Conservation (phyloP, 768 basidiomycete species). For the Mycena vitilis region DNA sequence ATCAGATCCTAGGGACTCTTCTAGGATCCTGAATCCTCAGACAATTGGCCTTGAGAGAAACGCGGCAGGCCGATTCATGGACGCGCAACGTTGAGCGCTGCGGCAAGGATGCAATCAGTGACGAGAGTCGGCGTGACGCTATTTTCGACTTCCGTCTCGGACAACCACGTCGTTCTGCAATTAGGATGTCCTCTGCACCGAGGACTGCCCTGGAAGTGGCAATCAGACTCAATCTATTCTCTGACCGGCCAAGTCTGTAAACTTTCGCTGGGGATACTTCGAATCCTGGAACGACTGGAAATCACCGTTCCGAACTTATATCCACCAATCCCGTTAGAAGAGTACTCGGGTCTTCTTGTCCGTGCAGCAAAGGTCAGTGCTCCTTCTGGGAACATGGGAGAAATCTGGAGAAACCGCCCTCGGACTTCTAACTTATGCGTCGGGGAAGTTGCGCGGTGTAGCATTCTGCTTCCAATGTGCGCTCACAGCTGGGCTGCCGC, state of each 20-base stretch:
- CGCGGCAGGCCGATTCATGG: slow-evolving; percentile 11
- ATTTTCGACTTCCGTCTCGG: neutral
- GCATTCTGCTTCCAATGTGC: neutral
- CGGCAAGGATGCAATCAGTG: slow-evolving; percentile 12
- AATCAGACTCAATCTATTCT: slow-evolving; percentile 8
- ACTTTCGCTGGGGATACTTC: slow-evolving; percentile 14
- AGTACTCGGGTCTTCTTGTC: neutral
- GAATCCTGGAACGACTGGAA: neutral
- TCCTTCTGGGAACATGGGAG: neutral
- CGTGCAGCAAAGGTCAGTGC: neutral
- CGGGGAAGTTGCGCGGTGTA: slow-evolving; percentile 6
- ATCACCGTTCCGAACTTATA: neutral
- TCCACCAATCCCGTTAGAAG: neutral
- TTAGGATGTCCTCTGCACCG: neutral
- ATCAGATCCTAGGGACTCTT: neutral
- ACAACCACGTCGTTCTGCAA: neutral
- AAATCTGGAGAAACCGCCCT: slow-evolving; percentile 5
- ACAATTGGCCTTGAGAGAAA: slow-evolving; percentile 5
- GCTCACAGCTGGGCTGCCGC: neutral
- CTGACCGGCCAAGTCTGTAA: neutral
- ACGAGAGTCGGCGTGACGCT: neutral
- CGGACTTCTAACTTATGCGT: slow-evolving; percentile 22
- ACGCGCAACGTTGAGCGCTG: neutral
- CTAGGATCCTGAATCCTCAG: neutral
- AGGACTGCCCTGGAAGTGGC: neutral